Percentiles rank a stretch among this genome's conserved stretches.
phyloP scores from a whole-genome alignment of 306 rosid species.

The Dalbergia oliveri region DNA sequence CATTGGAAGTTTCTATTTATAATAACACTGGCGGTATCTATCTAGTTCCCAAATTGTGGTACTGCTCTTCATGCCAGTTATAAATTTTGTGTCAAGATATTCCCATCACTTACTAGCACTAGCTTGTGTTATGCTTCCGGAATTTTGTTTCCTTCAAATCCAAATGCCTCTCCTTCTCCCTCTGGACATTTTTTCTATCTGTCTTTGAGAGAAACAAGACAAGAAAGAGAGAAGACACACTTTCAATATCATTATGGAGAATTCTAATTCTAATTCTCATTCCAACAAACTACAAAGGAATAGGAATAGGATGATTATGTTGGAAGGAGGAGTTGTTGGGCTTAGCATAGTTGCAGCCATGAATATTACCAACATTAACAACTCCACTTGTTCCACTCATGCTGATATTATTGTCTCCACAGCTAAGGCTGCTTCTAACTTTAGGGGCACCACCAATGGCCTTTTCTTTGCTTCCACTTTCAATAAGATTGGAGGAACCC shows the following conservation, averaged over 20 bases:
- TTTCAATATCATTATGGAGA: constrained; percentile 17
- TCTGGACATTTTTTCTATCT: not conserved
- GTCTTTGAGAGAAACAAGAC: constrained; percentile 8
- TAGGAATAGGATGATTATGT: constrained; percentile 35
- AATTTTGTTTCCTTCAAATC: not conserved
- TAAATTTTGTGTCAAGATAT: constrained; percentile 6
- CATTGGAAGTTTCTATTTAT: not conserved
- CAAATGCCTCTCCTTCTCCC: not conserved
- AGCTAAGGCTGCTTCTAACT: constrained; percentile 73
- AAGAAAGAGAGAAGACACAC: constrained; percentile 8
- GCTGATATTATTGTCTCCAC: constrained; percentile 57
- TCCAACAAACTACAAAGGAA: constrained; percentile 55
- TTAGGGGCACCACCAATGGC: constrained; percentile 52
- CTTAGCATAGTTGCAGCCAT: constrained; percentile 80
- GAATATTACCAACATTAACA: constrained; percentile 38
- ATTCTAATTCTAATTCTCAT: constrained; percentile 44
- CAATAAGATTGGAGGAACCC: constrained; percentile 45
- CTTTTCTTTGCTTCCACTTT: constrained; percentile 69
- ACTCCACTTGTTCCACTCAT: not conserved
- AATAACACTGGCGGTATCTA: not conserved
- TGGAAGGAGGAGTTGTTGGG: constrained; percentile 69
- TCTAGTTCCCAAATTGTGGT: not conserved
- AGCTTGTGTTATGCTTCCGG: not conserved
- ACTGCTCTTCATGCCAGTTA: too few species aligned
- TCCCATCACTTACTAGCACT: not conserved